Evolutionary conservation across 2,329 filamentous ascomycete species (phyloP).

Genomic region (Colletotrichum musae): DNA sequence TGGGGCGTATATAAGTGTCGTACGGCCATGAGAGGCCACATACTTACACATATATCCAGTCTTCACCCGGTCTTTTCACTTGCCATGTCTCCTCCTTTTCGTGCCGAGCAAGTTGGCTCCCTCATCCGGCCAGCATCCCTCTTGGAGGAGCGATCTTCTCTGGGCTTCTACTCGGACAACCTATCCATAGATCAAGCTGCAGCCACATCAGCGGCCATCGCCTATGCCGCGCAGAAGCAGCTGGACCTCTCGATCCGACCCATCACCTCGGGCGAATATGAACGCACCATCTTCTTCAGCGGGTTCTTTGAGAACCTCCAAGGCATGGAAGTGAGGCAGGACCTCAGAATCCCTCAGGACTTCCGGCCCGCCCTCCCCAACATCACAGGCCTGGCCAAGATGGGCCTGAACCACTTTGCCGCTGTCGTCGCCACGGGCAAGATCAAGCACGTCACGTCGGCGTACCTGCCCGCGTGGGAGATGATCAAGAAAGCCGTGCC

Average conservation of each 20-base stretch:
- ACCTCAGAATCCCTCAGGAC: conserved; percentile 25
- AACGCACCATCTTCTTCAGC: conserved; percentile 64
- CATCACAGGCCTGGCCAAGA: conserved; percentile 19
- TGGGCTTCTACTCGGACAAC: conserved; percentile 16
- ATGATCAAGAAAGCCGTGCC: conserved; percentile 63
- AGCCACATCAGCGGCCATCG: conserved; percentile 71
- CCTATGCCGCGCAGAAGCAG: conserved; percentile 76
- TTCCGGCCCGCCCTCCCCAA: conserved; percentile 21
- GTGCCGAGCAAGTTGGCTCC: conserved; percentile 81
- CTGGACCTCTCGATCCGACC: conserved; percentile 73
- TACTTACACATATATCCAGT: too few species aligned
- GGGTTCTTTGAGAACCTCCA: conserved; percentile 64
- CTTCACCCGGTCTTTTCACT: neutral
- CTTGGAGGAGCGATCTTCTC: conserved; percentile 55
- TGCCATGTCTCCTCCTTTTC: conserved; percentile 65
- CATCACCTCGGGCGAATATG: conserved; percentile 80
- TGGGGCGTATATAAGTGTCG: conserved; percentile 4
- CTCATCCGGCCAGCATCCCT: conserved; percentile 76
- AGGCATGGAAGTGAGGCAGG: conserved; percentile 18
- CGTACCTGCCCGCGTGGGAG: conserved; percentile 65
- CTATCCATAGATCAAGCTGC: conserved; percentile 62
- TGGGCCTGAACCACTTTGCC: conserved; percentile 21
- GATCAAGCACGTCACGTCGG: conserved; percentile 58
- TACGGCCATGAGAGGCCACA: neutral
- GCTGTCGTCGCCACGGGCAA: conserved; percentile 64